Base-by-base conservation (phyloP, 2,329 filamentous ascomycete genomes). In the Alternaria burnsii region DNA sequence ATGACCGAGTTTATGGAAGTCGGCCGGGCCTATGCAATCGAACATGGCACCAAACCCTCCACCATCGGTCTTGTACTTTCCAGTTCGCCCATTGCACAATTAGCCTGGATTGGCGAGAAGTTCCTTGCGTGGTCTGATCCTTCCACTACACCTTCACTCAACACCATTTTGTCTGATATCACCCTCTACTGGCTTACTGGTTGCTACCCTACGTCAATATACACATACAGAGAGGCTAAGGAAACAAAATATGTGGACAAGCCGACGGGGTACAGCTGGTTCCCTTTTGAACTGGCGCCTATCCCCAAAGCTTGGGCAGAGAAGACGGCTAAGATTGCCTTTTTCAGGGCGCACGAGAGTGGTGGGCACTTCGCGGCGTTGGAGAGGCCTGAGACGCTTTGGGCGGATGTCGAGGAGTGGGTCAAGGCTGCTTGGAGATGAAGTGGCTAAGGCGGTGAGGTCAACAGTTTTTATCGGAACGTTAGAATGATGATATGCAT, bases 91-190 rank as follows among this genome's bases (percentile, higher is more conserved):
- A 62, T 89, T 1, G 84, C 86, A 0, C 69, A 89, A 20, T 79
- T 90, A 2, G 81, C 83, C 7, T 90, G 87, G 83, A 80, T 88
- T 26, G 84, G 83, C 4, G 86, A 88, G 65, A 88, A 87, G 69
- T 84, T 85, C 57, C 72, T 85, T 0, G 82, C 81, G 5, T 88
- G 85, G 85, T 78, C 77, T 2, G 85, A 87, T 61, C 65, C 66
- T 0, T 70, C 72, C 18, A 68, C 66, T 0, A 60, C 64, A 0
- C 81, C 81, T 0, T 66, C 75, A 0, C 55, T 77, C 9, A 71
- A 82, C 36, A 78, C 77, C 2, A 84, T 88, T 11, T 73, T 88
- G 3, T 79, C 81, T n/a, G 73, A 79, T 20, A 80, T 85, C 14
- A 82, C 81, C 2, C 67, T 88, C 4, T 88, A 86, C 68, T 88